Evolutionary conservation across 73 alveolate genomes (phyloP).

Genomic region (Tetrahymena thermophila): DNA sequence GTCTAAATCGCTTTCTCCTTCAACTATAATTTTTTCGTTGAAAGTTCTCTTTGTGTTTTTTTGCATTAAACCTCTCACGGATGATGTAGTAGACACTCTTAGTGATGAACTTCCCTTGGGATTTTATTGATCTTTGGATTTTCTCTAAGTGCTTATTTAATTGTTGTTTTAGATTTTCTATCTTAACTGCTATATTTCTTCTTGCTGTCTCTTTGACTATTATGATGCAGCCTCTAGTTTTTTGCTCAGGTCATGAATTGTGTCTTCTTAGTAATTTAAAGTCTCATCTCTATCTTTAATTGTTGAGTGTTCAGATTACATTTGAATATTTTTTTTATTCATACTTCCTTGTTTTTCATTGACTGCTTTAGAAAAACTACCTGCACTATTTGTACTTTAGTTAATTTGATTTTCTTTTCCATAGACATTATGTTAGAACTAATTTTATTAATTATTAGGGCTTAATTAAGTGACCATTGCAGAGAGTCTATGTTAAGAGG

Average conservation of each 20-base stretch:
- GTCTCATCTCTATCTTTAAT: background rate
- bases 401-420: background rate
- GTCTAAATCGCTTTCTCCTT: background rate
- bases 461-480: background rate
- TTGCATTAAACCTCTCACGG: background rate
- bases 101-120: background rate
- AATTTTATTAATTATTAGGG: background rate
- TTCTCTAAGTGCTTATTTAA: background rate
- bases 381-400: background rate
- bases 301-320: background rate
- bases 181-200: background rate
- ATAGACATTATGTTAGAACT: background rate
- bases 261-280: background rate
- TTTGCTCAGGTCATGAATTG: background rate
- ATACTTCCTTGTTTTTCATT: background rate
- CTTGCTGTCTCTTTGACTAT: background rate
- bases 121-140: background rate
- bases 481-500: background rate
- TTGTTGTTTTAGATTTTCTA: background rate
- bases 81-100: background rate
- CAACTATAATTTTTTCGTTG: background rate
- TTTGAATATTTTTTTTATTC: background rate
- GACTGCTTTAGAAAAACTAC: background rate
- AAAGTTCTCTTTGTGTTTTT: background rate
- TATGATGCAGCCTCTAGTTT: background rate